Base-by-base conservation (phyloP, 148 eudicot genomes). In the Rhododendron williamsianum region DNA sequence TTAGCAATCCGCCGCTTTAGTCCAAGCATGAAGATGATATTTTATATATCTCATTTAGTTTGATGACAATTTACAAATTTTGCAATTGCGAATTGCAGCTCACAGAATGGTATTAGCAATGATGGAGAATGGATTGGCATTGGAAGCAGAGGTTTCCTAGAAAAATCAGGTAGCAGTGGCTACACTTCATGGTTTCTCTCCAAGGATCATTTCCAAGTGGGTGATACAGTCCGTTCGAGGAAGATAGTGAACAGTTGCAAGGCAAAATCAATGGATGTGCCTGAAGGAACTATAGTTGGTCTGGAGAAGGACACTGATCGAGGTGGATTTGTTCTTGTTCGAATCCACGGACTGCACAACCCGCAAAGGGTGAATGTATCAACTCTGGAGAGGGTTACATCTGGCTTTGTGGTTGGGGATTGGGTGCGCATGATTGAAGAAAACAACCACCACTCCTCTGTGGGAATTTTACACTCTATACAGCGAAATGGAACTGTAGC, bases 261-360 rank as follows among this genome's bases (percentile, higher is more conserved):
- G 84, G 69, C 83, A 7, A 90, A 92, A 81, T 92, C 84, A 83
- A 90, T 91, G 93, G 89, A 88, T 85, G 91, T 93, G 60, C 88
- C 92, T 0, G 98, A 93, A 86, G 98, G 99, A n/a, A 93, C 91
- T 82, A 87, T 96, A 51, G 98, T 94, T 35, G 94, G 93, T 46
- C 80, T 91, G 58, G 95, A 93, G 83, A 85, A 87, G 69, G 90
- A 83, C 72, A 87, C 89, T 63, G 89, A 88, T 41, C 87, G 82
- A 81, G 90, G 90, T 35, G 92, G 88, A 74, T 91, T 84, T 86
- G 93, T 91, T 72, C 91, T 94, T 1, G 95, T 94, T 48, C 91
- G 91, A 84, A 90, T 93, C 86, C 97, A 89, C 6, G 90, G 92
- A 41, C 76, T 91, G 82, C 98, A 90, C 87, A 93, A 93, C 82